phyloP scores from a whole-genome alignment of 768 basidiomycete species.

The Crepidotus variabilis region DNA sequence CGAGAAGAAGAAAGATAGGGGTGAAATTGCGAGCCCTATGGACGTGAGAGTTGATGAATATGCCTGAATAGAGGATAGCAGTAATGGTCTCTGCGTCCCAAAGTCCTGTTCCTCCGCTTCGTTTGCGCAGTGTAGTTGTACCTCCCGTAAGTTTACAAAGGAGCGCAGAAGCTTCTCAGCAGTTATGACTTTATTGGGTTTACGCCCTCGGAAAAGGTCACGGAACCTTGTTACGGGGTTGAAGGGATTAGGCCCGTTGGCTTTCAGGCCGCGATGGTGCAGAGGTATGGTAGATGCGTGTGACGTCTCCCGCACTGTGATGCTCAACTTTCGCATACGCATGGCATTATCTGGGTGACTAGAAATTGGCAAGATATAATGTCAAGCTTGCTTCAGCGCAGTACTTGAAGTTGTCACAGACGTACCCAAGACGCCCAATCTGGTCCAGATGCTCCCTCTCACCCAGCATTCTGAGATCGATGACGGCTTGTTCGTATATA shows the following conservation, averaged over 20 bases:
- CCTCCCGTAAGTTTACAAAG: background rate
- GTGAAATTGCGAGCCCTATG: background rate
- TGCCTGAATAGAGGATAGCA: background rate
- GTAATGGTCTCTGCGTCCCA: background rate
- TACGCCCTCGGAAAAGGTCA: background rate
- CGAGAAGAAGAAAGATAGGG: background rate
- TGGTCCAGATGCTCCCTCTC: background rate
- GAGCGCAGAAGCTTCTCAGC: background rate
- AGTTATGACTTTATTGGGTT: background rate
- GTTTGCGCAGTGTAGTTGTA: background rate
- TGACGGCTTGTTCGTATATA: background rate
- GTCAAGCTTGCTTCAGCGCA: background rate
- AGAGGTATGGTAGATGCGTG: no score
- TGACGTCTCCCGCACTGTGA: no score
- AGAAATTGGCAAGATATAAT: no score
- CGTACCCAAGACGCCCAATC: background rate
- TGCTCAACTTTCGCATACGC: no score
- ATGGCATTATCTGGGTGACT: no score
- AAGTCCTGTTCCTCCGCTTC: background rate
- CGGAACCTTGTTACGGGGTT: no score
- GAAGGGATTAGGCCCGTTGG: no score
- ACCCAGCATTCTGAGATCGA: background rate
- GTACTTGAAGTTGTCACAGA: background rate
- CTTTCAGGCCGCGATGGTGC: no score
- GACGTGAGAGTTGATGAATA: background rate